Evolutionary conservation across 1,139 yeast genomes (phyloP).

Genomic region (Hansenula sp.): DNA sequence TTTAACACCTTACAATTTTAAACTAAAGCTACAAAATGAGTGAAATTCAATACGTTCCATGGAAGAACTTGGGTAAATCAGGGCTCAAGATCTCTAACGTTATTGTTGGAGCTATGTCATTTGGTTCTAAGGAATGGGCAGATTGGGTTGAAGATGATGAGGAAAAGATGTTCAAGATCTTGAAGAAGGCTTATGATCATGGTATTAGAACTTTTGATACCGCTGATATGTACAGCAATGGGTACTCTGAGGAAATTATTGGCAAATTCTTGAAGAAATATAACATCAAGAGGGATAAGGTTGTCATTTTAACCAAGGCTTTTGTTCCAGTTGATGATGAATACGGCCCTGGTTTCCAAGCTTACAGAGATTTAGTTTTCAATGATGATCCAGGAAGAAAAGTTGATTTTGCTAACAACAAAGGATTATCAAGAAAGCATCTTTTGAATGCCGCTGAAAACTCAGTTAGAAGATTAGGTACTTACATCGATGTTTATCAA

Average conservation of each 20-base stretch:
- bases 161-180: constrained; percentile 27
- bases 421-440: constrained; percentile 43
- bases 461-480: constrained; percentile 41
- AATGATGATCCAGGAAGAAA: constrained; percentile 4
- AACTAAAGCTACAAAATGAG: no score
- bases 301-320: constrained; percentile 39
- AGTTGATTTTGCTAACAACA: constrained; percentile 23
- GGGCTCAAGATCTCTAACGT: constrained; percentile 44
- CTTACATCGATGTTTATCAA: constrained; percentile 43
- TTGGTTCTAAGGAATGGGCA: constrained; percentile 37
- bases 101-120: constrained; percentile 28
- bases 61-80: constrained; percentile 23
- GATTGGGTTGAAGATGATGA: constrained; percentile 40
- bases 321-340: constrained; percentile 24
- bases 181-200: constrained; percentile 39
- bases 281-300: constrained; percentile 33
- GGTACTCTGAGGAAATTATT: constrained; percentile 31
- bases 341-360: constrained; percentile 2
- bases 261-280: constrained; percentile 35
- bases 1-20: no score
- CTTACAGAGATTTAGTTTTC: neutral
- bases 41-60: neutral
- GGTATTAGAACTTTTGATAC: constrained; percentile 47
- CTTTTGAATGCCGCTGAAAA: constrained; percentile 40
- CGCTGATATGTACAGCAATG: constrained; percentile 39